Evolutionary conservation across 805 yeast genomes (phyloP), one percentile per base, ranked within the genome.

Genomic region (Monosporozyma yasuniensis): DNA sequence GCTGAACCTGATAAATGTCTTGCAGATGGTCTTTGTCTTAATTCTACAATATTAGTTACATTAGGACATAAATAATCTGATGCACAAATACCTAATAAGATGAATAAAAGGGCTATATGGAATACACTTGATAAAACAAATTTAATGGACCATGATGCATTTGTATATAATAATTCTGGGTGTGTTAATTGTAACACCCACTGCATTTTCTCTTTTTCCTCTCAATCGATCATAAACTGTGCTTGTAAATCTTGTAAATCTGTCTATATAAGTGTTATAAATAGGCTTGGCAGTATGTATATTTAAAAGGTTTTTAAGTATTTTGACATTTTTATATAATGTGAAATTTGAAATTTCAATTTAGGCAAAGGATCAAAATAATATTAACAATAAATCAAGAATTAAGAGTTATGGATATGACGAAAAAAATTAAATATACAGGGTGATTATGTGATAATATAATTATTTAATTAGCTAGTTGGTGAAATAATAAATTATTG

Each of bases 51-150:
- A 23, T 53, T 54, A 7, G 69, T 65, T 14, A 67, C 69, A 49
- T 64, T 65, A 4, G 66, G 66, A 37, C 70, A 67, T 10, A 67
- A 49, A 47, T 61, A 65, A 37, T 67, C 70, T 3, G 69, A 65
- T 4, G 71, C 68, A 48, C 67, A 60, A 41, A 65, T 56, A 3
- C 71, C 71, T 35, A 67, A 50, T 18, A 65, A 46, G 6, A 66
- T 54, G 49, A 67, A 67, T 39, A 60, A 58, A n/a, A 61, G 34
- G 2, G 53, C 25, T 14, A 66, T 52, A 38, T 67, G 65, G 1
- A 60, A 9, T 12, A 59, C 11, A 46, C 68, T 63, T n/a, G 63
- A 46, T 4, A 61, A 37, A 16, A 62, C 50, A 18, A 63, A 61
- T 8, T 48, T 38, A 5, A 53, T 30, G 25, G 64, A 56, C 9